phyloP scores from a whole-genome alignment of 805 yeast genomes.

The Wickerhamiella sergipiensis region DNA sequence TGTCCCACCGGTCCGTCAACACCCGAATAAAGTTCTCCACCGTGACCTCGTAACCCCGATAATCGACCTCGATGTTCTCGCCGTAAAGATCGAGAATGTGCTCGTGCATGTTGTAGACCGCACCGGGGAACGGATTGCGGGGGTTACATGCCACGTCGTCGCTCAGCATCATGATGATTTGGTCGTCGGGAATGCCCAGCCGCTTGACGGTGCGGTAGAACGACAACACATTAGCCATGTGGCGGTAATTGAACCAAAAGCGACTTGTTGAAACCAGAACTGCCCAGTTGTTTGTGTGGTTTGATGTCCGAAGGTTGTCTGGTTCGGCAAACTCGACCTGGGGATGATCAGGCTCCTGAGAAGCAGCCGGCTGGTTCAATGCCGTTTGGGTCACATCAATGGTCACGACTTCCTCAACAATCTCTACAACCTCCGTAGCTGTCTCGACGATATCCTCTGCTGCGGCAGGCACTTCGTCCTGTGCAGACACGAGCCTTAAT shows the following conservation, averaged over 20 bases:
- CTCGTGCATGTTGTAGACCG: conserved; percentile 87
- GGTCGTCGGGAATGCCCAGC: conserved; percentile 94
- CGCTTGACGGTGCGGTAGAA: conserved; percentile 93
- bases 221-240: conserved; percentile 90
- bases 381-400: not conserved
- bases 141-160: conserved; percentile 98
- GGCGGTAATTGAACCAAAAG: conserved; percentile 97
- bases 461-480: not conserved
- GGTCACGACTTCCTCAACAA: not conserved
- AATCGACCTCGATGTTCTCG: conserved; percentile 89
- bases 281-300: conserved; percentile 62
- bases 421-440: not conserved
- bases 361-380: not conserved
- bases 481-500: not conserved
- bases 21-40: conserved; percentile 91
- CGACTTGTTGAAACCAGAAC: conserved; percentile 91
- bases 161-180: conserved; percentile 86
- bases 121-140: conserved; percentile 88
- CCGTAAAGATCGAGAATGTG: conserved; percentile 89
- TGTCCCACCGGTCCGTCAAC: conserved; percentile 90
- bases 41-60: conserved; percentile 94
- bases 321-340: not conserved
- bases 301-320: conserved; percentile 16
- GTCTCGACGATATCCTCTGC: not conserved
- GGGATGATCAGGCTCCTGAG: not conserved